Conservation (phyloP, 2,329 filamentous ascomycete genomes). For the Anisogramma anomala region DNA sequence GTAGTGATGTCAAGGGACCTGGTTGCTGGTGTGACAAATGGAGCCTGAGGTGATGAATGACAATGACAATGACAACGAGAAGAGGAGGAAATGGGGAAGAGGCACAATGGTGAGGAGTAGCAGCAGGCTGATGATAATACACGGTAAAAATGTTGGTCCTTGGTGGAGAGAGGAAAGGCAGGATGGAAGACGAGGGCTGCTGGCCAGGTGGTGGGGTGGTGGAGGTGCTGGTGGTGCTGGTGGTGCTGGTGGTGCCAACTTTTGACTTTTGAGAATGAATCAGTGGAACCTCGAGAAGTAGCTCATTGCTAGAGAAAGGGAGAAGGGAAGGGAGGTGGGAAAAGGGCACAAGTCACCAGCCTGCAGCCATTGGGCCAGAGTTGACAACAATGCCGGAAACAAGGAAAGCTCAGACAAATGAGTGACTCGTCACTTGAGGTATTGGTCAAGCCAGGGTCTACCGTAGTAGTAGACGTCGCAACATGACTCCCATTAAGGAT, state of each 20-base stretch:
- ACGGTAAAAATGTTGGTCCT: not conserved
- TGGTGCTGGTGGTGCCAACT: no score
- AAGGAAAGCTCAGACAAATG: not conserved
- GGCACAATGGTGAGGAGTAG: not conserved
- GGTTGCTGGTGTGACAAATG: not conserved
- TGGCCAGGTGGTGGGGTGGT: no score
- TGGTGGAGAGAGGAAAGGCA: not conserved
- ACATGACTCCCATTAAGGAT: no score
- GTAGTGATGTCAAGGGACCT: not conserved
- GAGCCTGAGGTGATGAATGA: not conserved
- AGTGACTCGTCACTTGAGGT: no score
- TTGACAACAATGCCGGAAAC: not conserved
- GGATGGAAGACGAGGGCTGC: no score
- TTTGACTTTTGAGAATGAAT: no score
- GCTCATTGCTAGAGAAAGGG: not conserved
- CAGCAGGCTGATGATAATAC: not conserved
- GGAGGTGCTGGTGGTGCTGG: no score
- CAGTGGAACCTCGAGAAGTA: not conserved
- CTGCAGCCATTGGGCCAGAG: not conserved
- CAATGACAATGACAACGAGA: no score
- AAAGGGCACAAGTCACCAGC: not conserved
- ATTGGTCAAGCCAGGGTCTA: no score
- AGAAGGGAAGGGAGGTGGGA: not conserved
- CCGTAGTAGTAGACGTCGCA: no score
- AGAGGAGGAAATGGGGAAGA: not conserved